Base-by-base conservation (phyloP, 1,139 yeast genomes). In the Suhomyces kunorum region DNA sequence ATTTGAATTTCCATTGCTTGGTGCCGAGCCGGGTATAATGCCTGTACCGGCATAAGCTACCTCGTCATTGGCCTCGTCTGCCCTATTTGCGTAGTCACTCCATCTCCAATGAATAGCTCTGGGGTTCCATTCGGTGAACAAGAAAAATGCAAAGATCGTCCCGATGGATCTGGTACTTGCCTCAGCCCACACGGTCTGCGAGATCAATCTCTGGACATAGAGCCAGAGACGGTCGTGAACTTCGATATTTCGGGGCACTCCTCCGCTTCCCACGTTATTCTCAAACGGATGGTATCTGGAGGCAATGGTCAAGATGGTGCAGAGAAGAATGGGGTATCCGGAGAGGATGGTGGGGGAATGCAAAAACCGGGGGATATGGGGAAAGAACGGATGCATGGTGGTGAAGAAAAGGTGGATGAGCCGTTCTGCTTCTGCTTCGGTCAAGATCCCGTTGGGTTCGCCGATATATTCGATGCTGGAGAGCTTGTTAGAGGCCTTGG, bases 91-190 rank as follows among this genome's bases (percentile, higher is more conserved):
- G 63, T 87, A 88, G 61, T 89, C 97, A 0, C 81, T 71, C 85
- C 90, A 83, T 47, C 89, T 67, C 82, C 89, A 85, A 60, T 89
- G 96, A 46, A 89, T 88, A 5, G 96, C 96, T 40, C 96, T 68
- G 1, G 96, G 96, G 53, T 88, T 88, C 97, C 97, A 89, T 59
- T 89, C 96, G 0, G 96, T 87, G 51, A 89, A 83, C n/a, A 90
- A 65, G 34, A 89, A 64, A 56, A 89, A 87, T 1, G 96, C 90
- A 51, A 85, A 75, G 6, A 88, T 83, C 0, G 96, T 88, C 1
- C 96, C 96, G 6, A 88, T 78, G 0, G 94, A 83, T 47, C 96
- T 68, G 4, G 95, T 85, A 44, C 89, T 81, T 0, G 96, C 95
- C 58, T 87, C 96, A 0, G 95, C 96, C 96, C 96, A 89, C 5